Percentiles rank a stretch among this genome's conserved stretches.
Conservation (phyloP, 2,329 filamentous ascomycete genomes). For the Colletotrichum sp. region DNA sequence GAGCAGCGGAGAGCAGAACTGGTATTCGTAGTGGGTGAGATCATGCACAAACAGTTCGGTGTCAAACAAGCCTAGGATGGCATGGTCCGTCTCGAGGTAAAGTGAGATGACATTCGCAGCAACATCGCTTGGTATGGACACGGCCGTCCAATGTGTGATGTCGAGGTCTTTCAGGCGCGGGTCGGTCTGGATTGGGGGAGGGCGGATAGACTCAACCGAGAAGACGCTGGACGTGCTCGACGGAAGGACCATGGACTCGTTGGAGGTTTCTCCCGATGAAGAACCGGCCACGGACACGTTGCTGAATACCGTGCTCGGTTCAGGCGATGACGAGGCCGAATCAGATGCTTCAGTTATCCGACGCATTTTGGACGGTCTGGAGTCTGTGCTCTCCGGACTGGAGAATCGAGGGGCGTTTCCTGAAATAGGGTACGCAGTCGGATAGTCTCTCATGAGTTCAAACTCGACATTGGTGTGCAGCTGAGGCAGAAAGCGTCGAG, state of each 20-base stretch:
- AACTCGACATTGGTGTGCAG: conserved; percentile 14
- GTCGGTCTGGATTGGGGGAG: conserved; percentile 23
- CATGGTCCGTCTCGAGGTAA: conserved; percentile 43
- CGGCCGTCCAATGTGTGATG: conserved; percentile 39
- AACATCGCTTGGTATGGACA: conserved; percentile 32
- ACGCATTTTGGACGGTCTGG: conserved; percentile 3
- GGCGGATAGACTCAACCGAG: conserved; percentile 23
- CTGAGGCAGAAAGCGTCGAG: conserved; percentile 2
- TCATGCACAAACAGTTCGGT: conserved; percentile 37
- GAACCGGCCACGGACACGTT: neutral
- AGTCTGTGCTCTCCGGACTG: neutral
- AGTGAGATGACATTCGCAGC: conserved; percentile 37
- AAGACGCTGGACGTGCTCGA: conserved; percentile 18
- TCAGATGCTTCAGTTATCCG: neutral
- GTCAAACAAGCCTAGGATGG: conserved; percentile 41
- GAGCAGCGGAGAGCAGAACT: conserved; percentile 38
- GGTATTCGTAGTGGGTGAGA: conserved; percentile 26
- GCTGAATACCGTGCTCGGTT: neutral
- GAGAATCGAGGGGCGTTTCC: neutral
- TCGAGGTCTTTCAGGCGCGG: conserved; percentile 30
- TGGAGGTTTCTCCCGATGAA: neutral
- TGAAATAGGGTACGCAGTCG: conserved; percentile 5
- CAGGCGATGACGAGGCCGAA: neutral
- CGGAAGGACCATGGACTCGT: neutral
- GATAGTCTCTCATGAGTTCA: conserved; percentile 8